Percentiles rank a stretch among this genome's conserved stretches.
These are phyloP conservation scores for Leptoxyphium fumago DNA, from an alignment of 2,329 filamentous ascomycete species.

Conservation along the genomic window DNA sequence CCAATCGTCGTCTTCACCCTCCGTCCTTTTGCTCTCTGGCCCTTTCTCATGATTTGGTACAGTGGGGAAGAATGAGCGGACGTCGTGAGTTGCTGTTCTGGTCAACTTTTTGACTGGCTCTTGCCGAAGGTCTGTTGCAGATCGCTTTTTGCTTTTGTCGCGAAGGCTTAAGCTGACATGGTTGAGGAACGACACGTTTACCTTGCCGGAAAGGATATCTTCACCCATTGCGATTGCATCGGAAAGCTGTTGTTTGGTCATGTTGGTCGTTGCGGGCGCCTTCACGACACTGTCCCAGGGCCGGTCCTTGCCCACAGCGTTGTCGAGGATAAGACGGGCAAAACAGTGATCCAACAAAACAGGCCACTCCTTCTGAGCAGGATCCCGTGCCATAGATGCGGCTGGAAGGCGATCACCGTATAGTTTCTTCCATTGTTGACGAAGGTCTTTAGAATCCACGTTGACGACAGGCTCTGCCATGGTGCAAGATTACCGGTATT, in stretches of 20 bases:
- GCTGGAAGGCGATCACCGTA: constrained; percentile 16
- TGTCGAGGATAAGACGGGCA: constrained; percentile 31
- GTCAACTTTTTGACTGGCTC: constrained; percentile 1
- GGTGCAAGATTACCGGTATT: too few species aligned
- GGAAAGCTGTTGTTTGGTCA: constrained; percentile 24
- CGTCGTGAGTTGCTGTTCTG: constrained; percentile 3
- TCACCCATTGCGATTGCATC: constrained; percentile 25
- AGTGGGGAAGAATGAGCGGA: constrained; percentile 19
- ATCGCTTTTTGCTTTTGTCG: constrained; percentile 19
- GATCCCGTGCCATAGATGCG: constrained; percentile 15
- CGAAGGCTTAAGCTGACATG: constrained; percentile 25
- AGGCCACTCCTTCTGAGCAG: constrained; percentile 26
- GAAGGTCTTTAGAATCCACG: too few species aligned
- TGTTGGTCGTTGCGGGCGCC: constrained; percentile 29
- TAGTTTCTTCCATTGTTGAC: constrained; percentile 12
- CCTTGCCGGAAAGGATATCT: constrained; percentile 22
- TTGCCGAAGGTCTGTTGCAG: constrained; percentile 3
- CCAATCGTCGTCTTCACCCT: constrained; percentile 1
- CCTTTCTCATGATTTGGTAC: constrained; percentile 5
- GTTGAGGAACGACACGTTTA: constrained; percentile 25
- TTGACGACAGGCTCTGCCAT: too few species aligned
- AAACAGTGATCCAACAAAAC: constrained; percentile 31
- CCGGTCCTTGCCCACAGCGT: constrained; percentile 22
- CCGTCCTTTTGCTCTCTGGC: background rate
- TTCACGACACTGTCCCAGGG: constrained; percentile 30